phyloP scores from a whole-genome alignment of 805 yeast species.

The Metschnikowia henanensis region DNA sequence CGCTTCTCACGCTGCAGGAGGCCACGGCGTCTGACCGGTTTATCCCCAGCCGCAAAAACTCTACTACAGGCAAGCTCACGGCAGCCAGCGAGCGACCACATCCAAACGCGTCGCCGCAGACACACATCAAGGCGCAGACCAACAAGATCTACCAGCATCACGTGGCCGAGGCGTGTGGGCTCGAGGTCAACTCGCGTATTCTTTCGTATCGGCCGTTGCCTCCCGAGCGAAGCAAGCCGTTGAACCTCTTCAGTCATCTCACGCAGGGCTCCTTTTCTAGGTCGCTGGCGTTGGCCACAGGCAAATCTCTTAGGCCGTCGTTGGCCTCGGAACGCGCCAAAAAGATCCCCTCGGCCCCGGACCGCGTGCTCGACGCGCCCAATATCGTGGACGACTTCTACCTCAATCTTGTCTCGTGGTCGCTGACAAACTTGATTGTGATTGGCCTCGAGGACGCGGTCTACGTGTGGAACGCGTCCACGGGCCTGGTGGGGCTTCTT shows the following conservation, averaged over 20 bases:
- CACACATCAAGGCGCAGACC: slow-evolving; percentile 55
- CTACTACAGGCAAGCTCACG: slow-evolving; percentile 39
- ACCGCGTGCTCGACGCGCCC: slow-evolving; percentile 93
- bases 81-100: slow-evolving; percentile 33
- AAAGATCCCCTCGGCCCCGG: slow-evolving; percentile 84
- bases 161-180: slow-evolving; percentile 94
- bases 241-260: slow-evolving; percentile 32
- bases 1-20: slow-evolving; percentile 16
- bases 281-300: slow-evolving; percentile 12
- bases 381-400: slow-evolving; percentile 93
- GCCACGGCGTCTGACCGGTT: slow-evolving; percentile 34
- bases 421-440: slow-evolving; percentile 75
- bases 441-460: slow-evolving; percentile 83
- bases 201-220: slow-evolving; percentile 85
- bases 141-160: slow-evolving; percentile 66
- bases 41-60: slow-evolving; percentile 44
- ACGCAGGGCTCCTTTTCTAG: slow-evolving; percentile 18
- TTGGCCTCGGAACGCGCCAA: slow-evolving; percentile 69
- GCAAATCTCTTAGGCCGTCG: slow-evolving; percentile 42
- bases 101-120: slow-evolving; percentile 51
- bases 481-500: slow-evolving; percentile 73
- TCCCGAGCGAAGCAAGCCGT: slow-evolving; percentile 54
- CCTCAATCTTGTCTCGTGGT: slow-evolving; percentile 86
- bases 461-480: slow-evolving; percentile 88
- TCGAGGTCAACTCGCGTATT: slow-evolving; percentile 78